Evolutionary conservation across 345 rosid species (phyloP), one percentile per base, ranked within the genome.

Genomic region (Adansonia digitata): DNA sequence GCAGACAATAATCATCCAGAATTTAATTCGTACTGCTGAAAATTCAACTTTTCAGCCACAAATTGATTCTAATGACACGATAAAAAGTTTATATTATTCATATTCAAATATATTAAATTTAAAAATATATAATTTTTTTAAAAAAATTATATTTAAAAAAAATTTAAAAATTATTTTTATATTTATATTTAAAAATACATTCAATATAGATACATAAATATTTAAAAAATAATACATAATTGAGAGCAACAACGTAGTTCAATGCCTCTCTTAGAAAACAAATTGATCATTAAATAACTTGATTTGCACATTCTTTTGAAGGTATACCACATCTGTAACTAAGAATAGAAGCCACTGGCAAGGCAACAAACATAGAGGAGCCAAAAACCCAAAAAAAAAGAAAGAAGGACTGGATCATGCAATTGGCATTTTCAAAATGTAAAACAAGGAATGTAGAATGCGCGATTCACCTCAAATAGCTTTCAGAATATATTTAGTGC

Each of bases 381-480:
- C 17, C 40, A 12, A 11, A n/a, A 13, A 26, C 18, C 27, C 42
- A 15, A 56, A 6, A 22, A 22, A 34, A 42, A 69, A 29, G 10
- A 43, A 52, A 9, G 43, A 71, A 27, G 52, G n/a, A n/a, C n/a
- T 55, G 61, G 39, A 78, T 43, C 27, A 8, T 12, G 20, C 13
- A 57, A 45, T 9, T 40, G 27, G 59, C 34, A 63, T 55, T 5
- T n/a, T 46, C 39, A 46, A 65, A 10, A 51, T 18, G 72, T 51
- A 55, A 63, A 64, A 46, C 77, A 57, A 74, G 74, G 39, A 62
- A 49, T n/a, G 31, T 27, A 73, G 60, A 24, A 26, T 69, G 60
- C 73, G 24, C 49, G 27, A 65, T 83, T 35, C 75, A 71, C 34
- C 57, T 72, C 39, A 31, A 74, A 55, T 39, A 29, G 59, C n/a